Base-by-base conservation (phyloP, 148 eudicot species). In the Arctostaphylos glauca region DNA sequence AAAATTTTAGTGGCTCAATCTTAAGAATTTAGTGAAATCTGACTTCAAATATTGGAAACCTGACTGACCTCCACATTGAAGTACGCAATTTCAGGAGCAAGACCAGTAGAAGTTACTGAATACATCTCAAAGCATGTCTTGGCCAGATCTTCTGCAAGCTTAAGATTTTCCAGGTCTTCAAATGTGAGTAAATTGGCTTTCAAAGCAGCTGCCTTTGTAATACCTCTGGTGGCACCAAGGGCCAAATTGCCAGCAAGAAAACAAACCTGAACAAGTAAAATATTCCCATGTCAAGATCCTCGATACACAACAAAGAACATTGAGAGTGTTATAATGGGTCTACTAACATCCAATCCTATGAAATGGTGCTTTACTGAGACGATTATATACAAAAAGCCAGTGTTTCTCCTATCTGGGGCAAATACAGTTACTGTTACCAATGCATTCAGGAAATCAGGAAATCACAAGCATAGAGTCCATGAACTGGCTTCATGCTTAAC, bases 221-320 rank as follows among this genome's bases (percentile, higher is more conserved):
- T 84, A 82, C 98, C 98, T 85, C 91, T 92, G 66, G 98, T 95
- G 83, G 95, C 98, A 84, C 98, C 98, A 41, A 95, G 93, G 38
- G 98, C 98, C 83, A 95, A 95, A 79, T 93, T 91, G 13, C 97
- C 98, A 80, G 98, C 91, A 59, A 95, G 94, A 82, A 95, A 95
- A 85, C 98, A 95, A 53, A 92, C 98, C 97, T 95, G 83, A 15
- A 71, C 74, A 86, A 31, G 54, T 41, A 62, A 77, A 78, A 49
- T 15, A n/a, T 6, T 59, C 19, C 43, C 59, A 12, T 53, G 46
- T 58, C 50, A 43, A 21, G 72, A 50, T 10, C 31, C 16, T 16
- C 23, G 23, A 50, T 3, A n/a, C 13, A 13, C 3, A 14, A 48
- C 12, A 49, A 49, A 80, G 74, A 60, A 31, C 19, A n/a, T n/a